Percentiles rank a stretch among this genome's conserved stretches.
These are phyloP conservation scores for Euphorbia lathyris DNA, from an alignment of 345 rosid genomes.

Conservation along the genomic window DNA sequence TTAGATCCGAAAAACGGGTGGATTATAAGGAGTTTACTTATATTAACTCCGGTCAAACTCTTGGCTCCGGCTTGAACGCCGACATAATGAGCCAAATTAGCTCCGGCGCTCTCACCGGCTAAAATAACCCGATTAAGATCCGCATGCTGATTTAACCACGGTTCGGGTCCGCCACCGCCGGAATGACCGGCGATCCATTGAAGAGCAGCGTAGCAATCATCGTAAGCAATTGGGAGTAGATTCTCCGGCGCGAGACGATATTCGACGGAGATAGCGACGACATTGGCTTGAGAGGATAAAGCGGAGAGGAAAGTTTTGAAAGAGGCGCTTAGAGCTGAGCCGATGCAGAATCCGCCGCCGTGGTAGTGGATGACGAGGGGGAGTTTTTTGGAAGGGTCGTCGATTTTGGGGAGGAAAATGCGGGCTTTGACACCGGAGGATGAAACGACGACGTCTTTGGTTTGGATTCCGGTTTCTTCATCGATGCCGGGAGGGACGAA, in stretches of 20 bases:
- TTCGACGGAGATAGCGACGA: slow-evolving; percentile 18
- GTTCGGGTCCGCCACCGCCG: slow-evolving; percentile 22
- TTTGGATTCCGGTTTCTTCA: slow-evolving; percentile 37
- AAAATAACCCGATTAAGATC: slow-evolving; percentile 20
- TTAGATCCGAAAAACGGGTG: slow-evolving; percentile 43
- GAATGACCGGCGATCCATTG: slow-evolving; percentile 21
- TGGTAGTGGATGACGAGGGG: slow-evolving; percentile 41
- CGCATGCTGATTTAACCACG: slow-evolving; percentile 20
- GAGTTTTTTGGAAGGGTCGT: slow-evolving; percentile 27
- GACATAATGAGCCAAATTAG: slow-evolving; percentile 19
- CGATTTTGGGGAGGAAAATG: slow-evolving; percentile 36
- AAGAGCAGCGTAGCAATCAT: slow-evolving; percentile 19
- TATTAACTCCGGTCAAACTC: slow-evolving; percentile 7
- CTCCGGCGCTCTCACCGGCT: slow-evolving; percentile 28
- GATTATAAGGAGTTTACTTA: slow-evolving; percentile 13
- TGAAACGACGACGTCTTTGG: slow-evolving; percentile 41
- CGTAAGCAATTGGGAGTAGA: slow-evolving; percentile 16
- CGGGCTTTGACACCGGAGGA: slow-evolving; percentile 24
- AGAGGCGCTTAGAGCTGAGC: slow-evolving; percentile 4
- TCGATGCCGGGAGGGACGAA: slow-evolving; percentile 39
- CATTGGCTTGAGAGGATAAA: slow-evolving; percentile 14
- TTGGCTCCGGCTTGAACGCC: slow-evolving; percentile 22
- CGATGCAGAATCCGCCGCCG: slow-evolving; percentile 27
- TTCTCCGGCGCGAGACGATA: slow-evolving; percentile 23
- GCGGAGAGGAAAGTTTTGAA: slow-evolving; percentile 10